Percentiles rank a stretch among this genome's conserved stretches.
Evolutionary conservation across 2,329 filamentous ascomycete genomes (phyloP).

Genomic region (Verticillium klebahnii): DNA sequence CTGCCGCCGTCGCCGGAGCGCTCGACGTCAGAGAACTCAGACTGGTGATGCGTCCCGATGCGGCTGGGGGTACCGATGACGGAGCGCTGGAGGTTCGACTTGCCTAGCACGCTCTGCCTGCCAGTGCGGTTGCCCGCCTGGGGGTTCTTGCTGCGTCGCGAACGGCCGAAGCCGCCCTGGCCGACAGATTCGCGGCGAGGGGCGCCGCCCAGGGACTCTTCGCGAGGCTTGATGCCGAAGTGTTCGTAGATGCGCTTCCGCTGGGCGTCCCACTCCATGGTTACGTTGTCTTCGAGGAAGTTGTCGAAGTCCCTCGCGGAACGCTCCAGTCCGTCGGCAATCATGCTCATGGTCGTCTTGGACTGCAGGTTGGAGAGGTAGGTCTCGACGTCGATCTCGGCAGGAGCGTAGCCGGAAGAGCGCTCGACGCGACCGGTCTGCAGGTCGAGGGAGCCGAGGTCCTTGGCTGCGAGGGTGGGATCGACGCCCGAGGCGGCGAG

Average conservation of each 20-base stretch:
- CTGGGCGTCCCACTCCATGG: constrained; percentile 93
- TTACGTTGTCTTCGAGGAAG: constrained; percentile 91
- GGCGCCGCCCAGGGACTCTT: constrained; percentile 32
- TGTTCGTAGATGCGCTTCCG: constrained; percentile 92
- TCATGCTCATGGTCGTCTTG: constrained; percentile 87
- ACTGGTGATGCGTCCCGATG: constrained; percentile 54
- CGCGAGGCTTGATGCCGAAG: constrained; percentile 74
- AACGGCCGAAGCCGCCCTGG: constrained; percentile 56
- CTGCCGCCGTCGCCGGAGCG: constrained; percentile 47
- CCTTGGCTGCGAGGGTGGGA: constrained; percentile 77
- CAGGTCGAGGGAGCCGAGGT: constrained; percentile 74
- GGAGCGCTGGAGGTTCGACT: constrained; percentile 71
- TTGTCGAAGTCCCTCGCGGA: constrained; percentile 88
- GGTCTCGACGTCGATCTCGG: constrained; percentile 66
- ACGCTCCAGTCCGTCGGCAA: constrained; percentile 83
- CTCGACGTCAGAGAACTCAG: constrained; percentile 66
- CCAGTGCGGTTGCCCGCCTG: constrained; percentile 54
- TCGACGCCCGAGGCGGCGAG: constrained; percentile 92
- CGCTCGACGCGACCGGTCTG: constrained; percentile 43
- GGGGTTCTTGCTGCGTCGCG: constrained; percentile 44
- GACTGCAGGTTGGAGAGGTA: constrained; percentile 84
- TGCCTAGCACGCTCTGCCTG: constrained; percentile 43
- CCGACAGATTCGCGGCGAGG: constrained; percentile 35
- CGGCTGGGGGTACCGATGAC: constrained; percentile 78
- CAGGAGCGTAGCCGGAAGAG: constrained; percentile 33